A percentile compares a stretch with the other conserved stretches of the same genome.
Conservation (phyloP, 148 eudicot genomes). For the Cornus kousa region DNA sequence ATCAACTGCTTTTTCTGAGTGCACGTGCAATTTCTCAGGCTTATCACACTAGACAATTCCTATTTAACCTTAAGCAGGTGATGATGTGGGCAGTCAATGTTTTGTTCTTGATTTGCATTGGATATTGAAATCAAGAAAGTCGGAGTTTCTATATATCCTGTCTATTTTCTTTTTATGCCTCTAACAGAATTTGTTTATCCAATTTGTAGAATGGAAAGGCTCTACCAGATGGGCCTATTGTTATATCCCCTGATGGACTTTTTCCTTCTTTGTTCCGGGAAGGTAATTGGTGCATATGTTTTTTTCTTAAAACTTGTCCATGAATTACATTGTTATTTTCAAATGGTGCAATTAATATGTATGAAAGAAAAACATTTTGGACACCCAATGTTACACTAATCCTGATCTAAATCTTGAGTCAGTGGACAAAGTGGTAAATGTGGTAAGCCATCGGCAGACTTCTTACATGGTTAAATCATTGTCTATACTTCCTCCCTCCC, state of each 20-base stretch:
- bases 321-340: neutral
- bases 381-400: too few relatives aligned
- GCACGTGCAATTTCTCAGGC: conserved; percentile 98
- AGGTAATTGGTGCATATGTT: conserved; percentile 41
- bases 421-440: neutral
- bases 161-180: neutral
- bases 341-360: neutral
- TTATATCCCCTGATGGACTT: conserved; percentile 96
- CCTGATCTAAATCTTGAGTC: neutral
- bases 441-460: neutral
- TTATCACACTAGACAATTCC: conserved; percentile 78
- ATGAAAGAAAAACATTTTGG: too few relatives aligned
- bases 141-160: neutral
- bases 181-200: conserved; percentile 9
- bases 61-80: conserved; percentile 89
- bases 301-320: conserved; percentile 1
- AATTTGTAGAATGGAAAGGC: conserved; percentile 79
- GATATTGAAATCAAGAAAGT: neutral
- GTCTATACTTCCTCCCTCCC: neutral
- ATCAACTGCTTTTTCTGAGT: conserved; percentile 86
- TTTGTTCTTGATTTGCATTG: neutral
- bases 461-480: neutral
- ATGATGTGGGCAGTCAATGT: neutral
- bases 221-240: conserved; percentile 91
- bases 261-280: conserved; percentile 94